Evolutionary conservation across 371 early-diverging fungal species (phyloP).

Genomic region (Coemansia sp.): DNA sequence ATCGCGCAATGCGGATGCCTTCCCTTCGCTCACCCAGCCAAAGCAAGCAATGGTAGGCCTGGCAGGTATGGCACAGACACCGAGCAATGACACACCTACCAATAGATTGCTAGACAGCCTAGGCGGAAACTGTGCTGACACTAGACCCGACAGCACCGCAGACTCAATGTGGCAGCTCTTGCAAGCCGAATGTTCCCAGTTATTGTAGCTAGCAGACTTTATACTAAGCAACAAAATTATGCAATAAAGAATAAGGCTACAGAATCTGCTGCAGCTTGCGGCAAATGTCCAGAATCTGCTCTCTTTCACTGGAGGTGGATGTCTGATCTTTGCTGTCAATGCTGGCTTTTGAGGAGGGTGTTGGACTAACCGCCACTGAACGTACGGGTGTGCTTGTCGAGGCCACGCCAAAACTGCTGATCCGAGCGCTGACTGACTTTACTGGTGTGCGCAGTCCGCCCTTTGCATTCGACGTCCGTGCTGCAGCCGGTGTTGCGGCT

Average conservation of each 20-base stretch:
- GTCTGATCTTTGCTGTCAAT: conserved; percentile 18
- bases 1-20: background rate
- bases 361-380: conserved; percentile 29
- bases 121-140: background rate
- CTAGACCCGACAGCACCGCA: background rate
- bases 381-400: conserved; percentile 43
- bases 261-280: conserved; percentile 44
- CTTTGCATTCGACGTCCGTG: conserved; percentile 18
- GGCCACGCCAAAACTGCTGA: conserved; percentile 49
- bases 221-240: background rate
- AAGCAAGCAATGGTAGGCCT: background rate
- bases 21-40: background rate
- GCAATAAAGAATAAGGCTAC: background rate
- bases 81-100: background rate
- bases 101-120: conserved; percentile 12
- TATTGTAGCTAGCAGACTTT: background rate
- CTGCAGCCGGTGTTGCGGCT: conserved; percentile 1
- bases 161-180: conserved; percentile 24
- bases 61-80: conserved; percentile 4
- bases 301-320: conserved; percentile 14
- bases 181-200: conserved; percentile 2
- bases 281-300: conserved; percentile 45
- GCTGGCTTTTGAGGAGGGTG: conserved; percentile 29
- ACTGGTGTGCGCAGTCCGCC: conserved; percentile 29
- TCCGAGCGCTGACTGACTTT: conserved; percentile 31